Base-by-base conservation (phyloP, 257 asterid genomes). In the Nemophila menziesii region DNA sequence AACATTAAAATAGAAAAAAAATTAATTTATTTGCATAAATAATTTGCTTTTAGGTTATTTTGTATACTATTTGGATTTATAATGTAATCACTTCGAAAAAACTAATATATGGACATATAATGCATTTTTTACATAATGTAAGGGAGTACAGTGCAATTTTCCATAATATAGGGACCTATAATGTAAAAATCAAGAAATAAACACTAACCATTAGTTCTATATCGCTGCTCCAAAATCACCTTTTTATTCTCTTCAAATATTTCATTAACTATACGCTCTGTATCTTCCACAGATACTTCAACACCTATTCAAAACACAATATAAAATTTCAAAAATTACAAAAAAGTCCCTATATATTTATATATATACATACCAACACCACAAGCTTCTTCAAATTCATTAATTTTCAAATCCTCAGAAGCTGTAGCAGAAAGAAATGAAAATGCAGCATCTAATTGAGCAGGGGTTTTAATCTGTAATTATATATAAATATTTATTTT, bases 361-460 rank as follows among this genome's bases (percentile, higher is more conserved):
- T 6, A 34, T 20, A 27, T 53, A 20, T 11, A 38, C 78, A 33
- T 85, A 85, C 93, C 95, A 56, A 85, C 87, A 43, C 95, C 95
- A 80, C 92, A 81, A 51, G 79, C 78, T 60, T 63, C 77, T 65
- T 85, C 93, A 51, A 81, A 78, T 43, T 71, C 92, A 56, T 56
- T 56, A 47, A 54, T 48, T 23, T 69, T 59, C 51, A 81, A 70
- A 47, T 9, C 37, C 38, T 74, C 86, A 43, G 89, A 65, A 53
- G 75, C 86, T 26, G 66, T 55, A 20, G 68, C 63, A 36, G 69
- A 44, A 55, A 85, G 73, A 63, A 71, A 76, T 6, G 66, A 37
- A 60, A 79, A 71, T 24, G 94, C 96, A 42, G 93, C 92, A 19
- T 85, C 93, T 63, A 80, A 53, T 64, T 85, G 95, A 12, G 80